Evolutionary conservation across 2,329 filamentous ascomycete species (phyloP).

Genomic region (Neonectria magnoliae): DNA sequence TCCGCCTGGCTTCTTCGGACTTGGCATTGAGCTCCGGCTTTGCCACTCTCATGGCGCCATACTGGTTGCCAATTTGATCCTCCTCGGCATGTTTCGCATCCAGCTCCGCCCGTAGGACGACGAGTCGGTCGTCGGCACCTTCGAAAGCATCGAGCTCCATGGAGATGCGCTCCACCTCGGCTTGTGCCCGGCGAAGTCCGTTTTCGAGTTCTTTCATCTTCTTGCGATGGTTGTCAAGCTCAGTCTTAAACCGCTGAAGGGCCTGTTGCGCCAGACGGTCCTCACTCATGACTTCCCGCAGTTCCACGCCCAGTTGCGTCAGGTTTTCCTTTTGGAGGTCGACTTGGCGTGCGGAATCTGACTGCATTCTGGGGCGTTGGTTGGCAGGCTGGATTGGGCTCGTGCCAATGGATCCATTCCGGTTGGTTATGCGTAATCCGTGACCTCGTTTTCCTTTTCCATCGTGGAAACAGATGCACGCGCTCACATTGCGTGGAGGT

Average conservation of each 20-base stretch:
- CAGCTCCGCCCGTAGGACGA: constrained; percentile 67
- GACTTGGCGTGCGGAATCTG: constrained; percentile 76
- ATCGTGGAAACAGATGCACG: constrained; percentile 77
- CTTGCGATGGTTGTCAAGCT: constrained; percentile 55
- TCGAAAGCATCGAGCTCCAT: constrained; percentile 73
- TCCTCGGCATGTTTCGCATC: constrained; percentile 60
- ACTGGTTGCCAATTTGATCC: constrained; percentile 64
- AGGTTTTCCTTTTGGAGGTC: constrained; percentile 59
- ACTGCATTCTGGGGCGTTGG: constrained; percentile 77
- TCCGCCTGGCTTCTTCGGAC: constrained; percentile 53
- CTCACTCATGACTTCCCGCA: constrained; percentile 61
- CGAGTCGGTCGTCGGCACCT: constrained; percentile 74
- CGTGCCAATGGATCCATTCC: constrained; percentile 53
- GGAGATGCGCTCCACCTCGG: constrained; percentile 60
- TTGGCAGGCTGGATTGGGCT: constrained; percentile 58
- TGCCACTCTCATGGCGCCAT: constrained; percentile 60
- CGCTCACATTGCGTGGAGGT: constrained; percentile 74
- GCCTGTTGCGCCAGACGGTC: constrained; percentile 58
- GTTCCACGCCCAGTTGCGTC: constrained; percentile 64
- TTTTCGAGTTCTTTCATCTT: constrained; percentile 57
- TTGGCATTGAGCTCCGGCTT: constrained; percentile 60
- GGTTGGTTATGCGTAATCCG: constrained; percentile 67
- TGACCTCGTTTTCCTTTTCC: constrained; percentile 61
- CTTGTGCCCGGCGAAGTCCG: constrained; percentile 67
- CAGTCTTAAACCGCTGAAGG: constrained; percentile 59